Evolutionary conservation across 73 alveolate species (phyloP).

Genomic region (Stentor coeruleus): DNA sequence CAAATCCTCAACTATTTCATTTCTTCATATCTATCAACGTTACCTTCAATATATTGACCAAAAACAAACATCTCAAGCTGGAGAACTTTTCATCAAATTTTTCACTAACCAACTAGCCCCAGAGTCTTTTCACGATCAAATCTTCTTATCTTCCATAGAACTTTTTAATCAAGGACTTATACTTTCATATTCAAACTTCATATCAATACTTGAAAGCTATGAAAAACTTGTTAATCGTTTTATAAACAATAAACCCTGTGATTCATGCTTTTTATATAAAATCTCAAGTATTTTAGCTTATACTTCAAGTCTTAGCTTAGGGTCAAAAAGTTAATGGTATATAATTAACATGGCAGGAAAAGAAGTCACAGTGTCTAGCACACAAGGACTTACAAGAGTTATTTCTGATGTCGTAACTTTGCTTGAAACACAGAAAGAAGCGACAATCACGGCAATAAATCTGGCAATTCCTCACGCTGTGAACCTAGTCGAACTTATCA

Average conservation of each 20-base stretch:
- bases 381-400: conserved; percentile 7
- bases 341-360: too few species aligned
- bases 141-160: not conserved
- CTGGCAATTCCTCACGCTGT: conserved; percentile 18
- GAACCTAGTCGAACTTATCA: conserved; percentile 7
- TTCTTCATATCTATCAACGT: not conserved
- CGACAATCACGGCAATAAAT: conserved; percentile 17
- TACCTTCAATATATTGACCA: not conserved
- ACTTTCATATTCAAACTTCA: not conserved
- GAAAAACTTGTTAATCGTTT: too few species aligned
- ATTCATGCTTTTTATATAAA: too few species aligned
- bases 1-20: not conserved
- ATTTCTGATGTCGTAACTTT: conserved; percentile 8
- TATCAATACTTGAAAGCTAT: not conserved
- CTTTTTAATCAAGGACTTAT: not conserved
- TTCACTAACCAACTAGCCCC: not conserved
- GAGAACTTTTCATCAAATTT: not conserved
- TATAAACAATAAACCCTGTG: too few species aligned
- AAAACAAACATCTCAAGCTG: not conserved
- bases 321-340: too few species aligned
- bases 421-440: conserved; percentile 7
- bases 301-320: too few species aligned
- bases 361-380: conserved; percentile 19
- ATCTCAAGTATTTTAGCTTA: too few species aligned
- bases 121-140: not conserved